Evolutionary conservation across 176 grass and related monocot species (phyloP), one percentile per base, ranked within the genome.

Genomic region (Neostapfia colusana): DNA sequence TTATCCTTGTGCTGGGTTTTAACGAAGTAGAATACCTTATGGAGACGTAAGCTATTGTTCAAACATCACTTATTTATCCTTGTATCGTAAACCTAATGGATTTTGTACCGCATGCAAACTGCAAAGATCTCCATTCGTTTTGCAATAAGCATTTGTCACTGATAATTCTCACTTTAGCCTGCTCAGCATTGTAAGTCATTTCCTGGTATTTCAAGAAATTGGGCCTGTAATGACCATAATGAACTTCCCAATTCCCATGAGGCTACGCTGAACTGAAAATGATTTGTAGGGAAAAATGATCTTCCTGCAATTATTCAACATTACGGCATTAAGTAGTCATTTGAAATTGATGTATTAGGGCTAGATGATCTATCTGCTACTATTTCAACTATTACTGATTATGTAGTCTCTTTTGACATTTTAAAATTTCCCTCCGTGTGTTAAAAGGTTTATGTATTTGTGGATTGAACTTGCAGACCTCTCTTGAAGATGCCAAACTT

Each of bases 401-500:
- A 57, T 1, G 2, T 24, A 58, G 10, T 58, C 8, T 54, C 51
- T 49, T 61, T 7, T 71, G 34, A 65, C 31, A 18, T 57, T 41
- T 10, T 81, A 20, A n/a, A 51, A 20, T 25, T 57, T 83, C 10
- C 16, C 35, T 34, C 51, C 54, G 35, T 75, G 46, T 70, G 62
- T 63, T 48, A 20, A 44, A 21, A 73, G 36, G 61, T 69, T 89
- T 70, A 81, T 77, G 67, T 36, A 83, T 84, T 63, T 83, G 41
- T 34, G 15, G 79, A 71, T 35, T 87, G 68, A 83, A 87, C 82
- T 90, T 72, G 49, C 89, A 98, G 95, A 73, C 82, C 89, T 57
- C 92, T 97, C 64, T 64, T 97, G 74, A 93, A 80, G 84, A 83
- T 84, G 75, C 91, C 95, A 49, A 79, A 80, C 59, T 93, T 98